Conservation (phyloP, 73 alveolate genomes). For the Paramecium bursaria region DNA sequence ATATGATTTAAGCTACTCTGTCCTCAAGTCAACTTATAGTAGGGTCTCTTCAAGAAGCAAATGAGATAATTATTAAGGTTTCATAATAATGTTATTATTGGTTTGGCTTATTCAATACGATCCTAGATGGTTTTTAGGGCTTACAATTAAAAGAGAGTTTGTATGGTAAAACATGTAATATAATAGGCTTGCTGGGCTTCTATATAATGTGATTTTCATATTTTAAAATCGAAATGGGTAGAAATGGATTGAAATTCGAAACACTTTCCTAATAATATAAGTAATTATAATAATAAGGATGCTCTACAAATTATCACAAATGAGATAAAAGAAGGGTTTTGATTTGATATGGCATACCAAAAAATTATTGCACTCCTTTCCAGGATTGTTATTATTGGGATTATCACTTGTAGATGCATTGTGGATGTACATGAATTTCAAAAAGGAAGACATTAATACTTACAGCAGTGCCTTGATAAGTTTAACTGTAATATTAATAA, state of each 20-base stretch:
- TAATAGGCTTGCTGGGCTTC: background rate
- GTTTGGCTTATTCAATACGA: background rate
- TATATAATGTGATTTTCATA: background rate
- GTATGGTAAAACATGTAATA: too few relatives aligned
- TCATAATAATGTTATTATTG: background rate
- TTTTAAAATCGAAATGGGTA: too few relatives aligned
- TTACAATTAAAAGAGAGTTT: background rate
- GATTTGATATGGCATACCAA: background rate
- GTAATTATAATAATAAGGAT: background rate
- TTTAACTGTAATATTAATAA: too few relatives aligned
- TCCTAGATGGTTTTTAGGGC: background rate
- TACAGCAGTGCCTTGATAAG: too few relatives aligned
- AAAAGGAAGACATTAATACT: too few relatives aligned
- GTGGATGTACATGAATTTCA: background rate
- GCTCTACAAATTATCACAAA: background rate
- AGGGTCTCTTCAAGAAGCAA: constrained; percentile 37
- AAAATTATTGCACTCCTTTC: background rate
- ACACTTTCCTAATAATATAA: background rate
- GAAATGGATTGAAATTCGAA: background rate
- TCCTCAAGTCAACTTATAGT: constrained; percentile 43
- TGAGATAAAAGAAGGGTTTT: background rate
- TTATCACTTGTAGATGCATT: background rate
- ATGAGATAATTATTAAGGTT: constrained; percentile 29
- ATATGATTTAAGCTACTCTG: constrained; percentile 37
- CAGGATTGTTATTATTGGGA: background rate